Evolutionary conservation across 169 alveolate species (phyloP).

Genomic region (Amoebophrya sp.): DNA sequence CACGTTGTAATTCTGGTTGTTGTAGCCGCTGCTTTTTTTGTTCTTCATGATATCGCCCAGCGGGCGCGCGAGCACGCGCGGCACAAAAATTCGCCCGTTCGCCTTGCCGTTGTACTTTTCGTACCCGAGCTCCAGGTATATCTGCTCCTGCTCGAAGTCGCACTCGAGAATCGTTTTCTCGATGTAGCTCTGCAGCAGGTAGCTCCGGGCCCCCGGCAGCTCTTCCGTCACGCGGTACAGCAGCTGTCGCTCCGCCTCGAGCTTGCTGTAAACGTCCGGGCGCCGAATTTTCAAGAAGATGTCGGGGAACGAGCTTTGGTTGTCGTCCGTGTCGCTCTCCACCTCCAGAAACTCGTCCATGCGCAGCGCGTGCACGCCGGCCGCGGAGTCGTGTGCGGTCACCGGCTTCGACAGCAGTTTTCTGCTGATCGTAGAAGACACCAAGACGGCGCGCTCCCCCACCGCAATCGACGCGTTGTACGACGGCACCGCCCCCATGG

Average conservation of each 20-base stretch:
- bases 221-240: neutral
- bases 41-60: neutral
- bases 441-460: too few species aligned
- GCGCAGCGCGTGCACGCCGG: neutral
- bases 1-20: neutral
- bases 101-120: neutral
- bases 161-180: neutral
- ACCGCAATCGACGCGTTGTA: neutral
- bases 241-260: neutral
- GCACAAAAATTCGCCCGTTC: neutral
- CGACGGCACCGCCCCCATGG: neutral
- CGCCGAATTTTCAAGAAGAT: neutral
- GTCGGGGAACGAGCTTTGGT: neutral
- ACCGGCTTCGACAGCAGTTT: too few species aligned
- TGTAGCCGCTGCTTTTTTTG: neutral
- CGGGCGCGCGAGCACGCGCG: neutral
- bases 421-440: too few species aligned
- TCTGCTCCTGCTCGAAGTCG: neutral
- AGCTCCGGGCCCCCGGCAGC: neutral
- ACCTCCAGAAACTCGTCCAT: neutral
- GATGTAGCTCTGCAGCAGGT: neutral
- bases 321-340: neutral
- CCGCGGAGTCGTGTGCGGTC: too few species aligned
- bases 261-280: neutral
- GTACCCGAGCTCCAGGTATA: neutral